These are phyloP conservation scores for Pontederia paniculata DNA, from an alignment of 176 grass and related monocot species.

Conservation along the genomic window DNA sequence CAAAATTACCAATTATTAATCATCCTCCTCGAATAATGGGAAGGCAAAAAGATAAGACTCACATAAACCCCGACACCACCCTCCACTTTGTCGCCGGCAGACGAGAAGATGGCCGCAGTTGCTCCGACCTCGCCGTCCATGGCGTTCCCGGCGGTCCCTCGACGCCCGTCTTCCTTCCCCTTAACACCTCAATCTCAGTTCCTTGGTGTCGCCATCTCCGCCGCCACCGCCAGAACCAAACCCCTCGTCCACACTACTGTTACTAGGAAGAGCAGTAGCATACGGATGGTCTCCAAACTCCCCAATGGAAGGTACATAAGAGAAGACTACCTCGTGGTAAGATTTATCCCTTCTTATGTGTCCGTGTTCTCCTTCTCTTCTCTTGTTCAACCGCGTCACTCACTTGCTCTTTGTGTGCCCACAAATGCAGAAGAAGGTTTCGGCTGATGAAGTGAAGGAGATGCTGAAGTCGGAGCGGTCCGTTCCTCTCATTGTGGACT, in stretches of 20 bases:
- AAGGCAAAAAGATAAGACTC: no score
- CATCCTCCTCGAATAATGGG: no score
- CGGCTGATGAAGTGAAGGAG: slow-evolving; percentile 45
- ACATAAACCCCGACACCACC: neutral
- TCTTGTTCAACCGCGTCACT: neutral
- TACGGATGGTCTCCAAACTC: slow-evolving; percentile 29
- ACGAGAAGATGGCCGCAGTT: neutral
- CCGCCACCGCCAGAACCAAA: neutral
- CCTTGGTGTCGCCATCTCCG: neutral
- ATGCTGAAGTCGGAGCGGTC: slow-evolving; percentile 30
- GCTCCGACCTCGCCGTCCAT: neutral
- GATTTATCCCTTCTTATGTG: neutral
- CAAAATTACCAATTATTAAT: no score
- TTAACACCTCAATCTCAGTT: neutral
- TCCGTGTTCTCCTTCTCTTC: neutral
- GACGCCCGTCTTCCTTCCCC: neutral
- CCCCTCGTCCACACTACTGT: neutral
- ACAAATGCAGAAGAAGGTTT: slow-evolving; percentile 51
- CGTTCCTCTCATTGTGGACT: slow-evolving; percentile 55
- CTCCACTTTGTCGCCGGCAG: neutral
- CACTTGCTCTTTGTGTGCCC: neutral
- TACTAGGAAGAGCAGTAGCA: slow-evolving; percentile 1
- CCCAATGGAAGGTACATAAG: slow-evolving; percentile 39
- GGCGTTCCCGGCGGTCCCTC: neutral
- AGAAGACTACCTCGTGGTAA: slow-evolving; percentile 49